phyloP scores from a whole-genome alignment of 805 yeast genomes.

The Pichia nanzhaoensis region DNA sequence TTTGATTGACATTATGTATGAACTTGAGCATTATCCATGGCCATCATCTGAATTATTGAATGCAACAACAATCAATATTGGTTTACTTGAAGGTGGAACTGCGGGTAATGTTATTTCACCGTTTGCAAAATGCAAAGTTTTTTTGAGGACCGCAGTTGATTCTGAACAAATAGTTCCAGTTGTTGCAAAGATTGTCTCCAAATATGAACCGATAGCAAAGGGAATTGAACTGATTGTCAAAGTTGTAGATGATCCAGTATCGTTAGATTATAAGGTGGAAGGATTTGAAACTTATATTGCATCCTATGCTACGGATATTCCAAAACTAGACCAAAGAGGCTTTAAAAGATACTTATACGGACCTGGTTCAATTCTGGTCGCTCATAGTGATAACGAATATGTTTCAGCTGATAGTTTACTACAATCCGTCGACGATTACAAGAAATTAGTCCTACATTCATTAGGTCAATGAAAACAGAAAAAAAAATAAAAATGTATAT shows the following conservation, averaged over 20 bases:
- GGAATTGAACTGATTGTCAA: constrained; percentile 12
- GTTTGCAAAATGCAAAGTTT: constrained; percentile 40
- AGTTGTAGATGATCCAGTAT: constrained; percentile 34
- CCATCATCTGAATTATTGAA: constrained; percentile 53
- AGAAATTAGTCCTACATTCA: constrained; percentile 31
- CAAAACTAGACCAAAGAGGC: constrained; percentile 31
- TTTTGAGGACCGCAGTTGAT: constrained; percentile 50
- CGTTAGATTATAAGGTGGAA: constrained; percentile 52
- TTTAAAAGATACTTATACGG: constrained; percentile 53
- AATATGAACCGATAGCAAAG: constrained; percentile 17
- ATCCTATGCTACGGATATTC: constrained; percentile 38
- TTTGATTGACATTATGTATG: constrained; percentile 43
- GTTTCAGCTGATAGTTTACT: constrained; percentile 41
- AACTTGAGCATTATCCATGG: constrained; percentile 36
- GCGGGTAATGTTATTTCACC: constrained; percentile 66
- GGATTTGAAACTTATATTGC: constrained; percentile 47
- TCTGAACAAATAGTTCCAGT: constrained; percentile 31
- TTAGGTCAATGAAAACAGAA: constrained; percentile 1
- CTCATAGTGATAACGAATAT: constrained; percentile 53
- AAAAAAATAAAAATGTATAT: background rate
- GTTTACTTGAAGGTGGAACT: constrained; percentile 51
- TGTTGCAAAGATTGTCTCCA: constrained; percentile 30
- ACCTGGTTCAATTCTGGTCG: constrained; percentile 57
- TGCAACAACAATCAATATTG: constrained; percentile 55
- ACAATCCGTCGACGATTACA: constrained; percentile 49